Conservation (phyloP, 2,329 filamentous ascomycete species). For the Basipetospora chlamydospora region DNA sequence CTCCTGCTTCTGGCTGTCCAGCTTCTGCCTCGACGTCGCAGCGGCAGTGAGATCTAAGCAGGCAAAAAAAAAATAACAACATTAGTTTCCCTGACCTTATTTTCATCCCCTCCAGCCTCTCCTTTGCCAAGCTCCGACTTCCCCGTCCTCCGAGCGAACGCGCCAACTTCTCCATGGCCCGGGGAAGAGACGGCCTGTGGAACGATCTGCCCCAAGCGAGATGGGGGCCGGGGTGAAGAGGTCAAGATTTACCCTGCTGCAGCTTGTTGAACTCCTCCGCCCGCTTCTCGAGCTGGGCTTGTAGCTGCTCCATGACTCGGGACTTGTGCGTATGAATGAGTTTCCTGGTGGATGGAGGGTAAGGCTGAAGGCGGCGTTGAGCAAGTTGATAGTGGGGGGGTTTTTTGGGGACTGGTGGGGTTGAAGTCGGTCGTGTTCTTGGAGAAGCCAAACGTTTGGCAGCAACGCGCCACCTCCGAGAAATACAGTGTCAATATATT, state of each 20-base stretch:
- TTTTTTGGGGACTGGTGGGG: background rate
- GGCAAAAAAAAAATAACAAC: too few species aligned
- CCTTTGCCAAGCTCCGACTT: background rate
- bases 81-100: conserved; percentile 4
- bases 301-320: conserved; percentile 54
- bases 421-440: too few species aligned
- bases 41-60: conserved; percentile 59
- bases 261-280: conserved; percentile 80
- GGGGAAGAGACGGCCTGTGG: too few species aligned
- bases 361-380: background rate
- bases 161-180: background rate
- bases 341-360: background rate
- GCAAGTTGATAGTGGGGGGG: background rate
- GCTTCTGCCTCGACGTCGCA: conserved; percentile 71
- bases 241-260: conserved; percentile 51
- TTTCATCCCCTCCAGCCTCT: background rate
- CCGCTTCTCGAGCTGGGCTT: conserved; percentile 65
- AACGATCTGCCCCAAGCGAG: background rate
- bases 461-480: too few species aligned
- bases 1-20: conserved; percentile 89
- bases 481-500: too few species aligned
- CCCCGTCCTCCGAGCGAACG: background rate
- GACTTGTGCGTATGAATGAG: background rate
- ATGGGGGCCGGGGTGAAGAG: background rate
- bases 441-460: too few species aligned